A percentile compares a stretch with the other conserved stretches of the same genome.
phyloP scores from a whole-genome alignment of 2,329 filamentous ascomycete species.

The Cercospora beticola region DNA sequence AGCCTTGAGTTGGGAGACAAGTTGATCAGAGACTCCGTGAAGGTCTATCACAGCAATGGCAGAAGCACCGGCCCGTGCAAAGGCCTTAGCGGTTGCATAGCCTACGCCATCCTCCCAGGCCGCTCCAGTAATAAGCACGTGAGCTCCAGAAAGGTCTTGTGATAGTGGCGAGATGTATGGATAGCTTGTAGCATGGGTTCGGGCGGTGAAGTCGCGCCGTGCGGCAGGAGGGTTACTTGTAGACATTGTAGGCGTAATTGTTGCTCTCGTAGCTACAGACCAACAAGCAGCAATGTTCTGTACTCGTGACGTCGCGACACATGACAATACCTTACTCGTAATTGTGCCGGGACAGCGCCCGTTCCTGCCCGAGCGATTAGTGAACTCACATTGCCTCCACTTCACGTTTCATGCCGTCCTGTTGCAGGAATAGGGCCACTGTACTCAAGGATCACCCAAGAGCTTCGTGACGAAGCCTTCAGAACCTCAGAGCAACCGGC shows the following conservation, averaged over 20 bases:
- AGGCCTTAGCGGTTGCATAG: constrained; percentile 39
- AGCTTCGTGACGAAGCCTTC: not conserved
- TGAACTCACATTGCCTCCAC: not conserved
- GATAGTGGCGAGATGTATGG: constrained; percentile 9
- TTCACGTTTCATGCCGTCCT: not conserved
- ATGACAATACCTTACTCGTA: not conserved
- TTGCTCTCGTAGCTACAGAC: not conserved
- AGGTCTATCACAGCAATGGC: constrained; percentile 34
- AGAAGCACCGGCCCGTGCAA: constrained; percentile 39
- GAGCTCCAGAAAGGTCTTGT: constrained; percentile 28
- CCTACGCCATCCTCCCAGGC: constrained; percentile 38
- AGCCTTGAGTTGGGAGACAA: constrained; percentile 29
- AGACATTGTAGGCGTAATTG: not conserved
- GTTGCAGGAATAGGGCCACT: not conserved
- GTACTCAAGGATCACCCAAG: not conserved
- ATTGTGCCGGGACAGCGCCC: not conserved
- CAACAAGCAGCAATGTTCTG: not conserved
- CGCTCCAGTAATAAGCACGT: constrained; percentile 42
- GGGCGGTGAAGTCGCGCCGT: constrained; percentile 15
- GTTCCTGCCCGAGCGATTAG: not conserved
- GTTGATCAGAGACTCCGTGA: not conserved
- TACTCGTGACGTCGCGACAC: not conserved
- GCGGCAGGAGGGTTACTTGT: not conserved
- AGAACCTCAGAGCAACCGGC: not conserved
- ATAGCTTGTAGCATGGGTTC: constrained; percentile 9